These are phyloP conservation scores for Schizochytrium sp. DNA, from an alignment of 108 stramenopile genomes.

Conservation along the genomic window DNA sequence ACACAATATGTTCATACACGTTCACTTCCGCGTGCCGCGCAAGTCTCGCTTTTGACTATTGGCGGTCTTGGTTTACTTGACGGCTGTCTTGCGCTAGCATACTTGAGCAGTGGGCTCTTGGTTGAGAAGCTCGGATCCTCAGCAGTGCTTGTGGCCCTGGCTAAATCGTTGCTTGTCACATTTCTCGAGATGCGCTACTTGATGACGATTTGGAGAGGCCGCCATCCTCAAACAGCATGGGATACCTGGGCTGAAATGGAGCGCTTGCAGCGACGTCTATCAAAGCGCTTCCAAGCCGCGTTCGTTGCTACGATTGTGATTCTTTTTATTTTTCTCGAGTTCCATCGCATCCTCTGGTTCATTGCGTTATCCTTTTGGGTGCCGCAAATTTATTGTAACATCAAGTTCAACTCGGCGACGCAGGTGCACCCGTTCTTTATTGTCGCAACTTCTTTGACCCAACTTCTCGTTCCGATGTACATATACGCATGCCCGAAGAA, in stretches of 20 bases:
- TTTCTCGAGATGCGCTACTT: conserved; percentile 96
- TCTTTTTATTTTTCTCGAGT: conserved; percentile 79
- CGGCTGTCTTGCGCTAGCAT: conserved; percentile 86
- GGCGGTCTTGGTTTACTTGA: conserved; percentile 93
- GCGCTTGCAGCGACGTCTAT: conserved; percentile 83
- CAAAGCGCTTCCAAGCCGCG: conserved; percentile 88
- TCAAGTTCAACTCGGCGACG: conserved; percentile 82
- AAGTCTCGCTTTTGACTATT: conserved; percentile 85
- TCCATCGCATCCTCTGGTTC: conserved; percentile 76
- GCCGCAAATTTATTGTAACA: conserved; percentile 91
- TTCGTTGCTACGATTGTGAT: conserved; percentile 81
- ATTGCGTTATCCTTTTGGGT: conserved; percentile 93
- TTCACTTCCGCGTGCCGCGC: conserved; percentile 82
- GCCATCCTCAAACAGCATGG: conserved; percentile 77
- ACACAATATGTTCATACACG: conserved; percentile 87
- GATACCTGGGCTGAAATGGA: conserved; percentile 77
- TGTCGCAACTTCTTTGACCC: conserved; percentile 86
- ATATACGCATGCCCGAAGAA: conserved; percentile 86
- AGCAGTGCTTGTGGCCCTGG: conserved; percentile 88
- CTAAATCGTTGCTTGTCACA: conserved; percentile 92
- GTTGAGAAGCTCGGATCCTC: conserved; percentile 88
- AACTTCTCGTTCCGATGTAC: conserved; percentile 89
- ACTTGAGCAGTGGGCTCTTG: conserved; percentile 86
- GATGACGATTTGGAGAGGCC: conserved; percentile 86
- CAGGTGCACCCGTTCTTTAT: conserved; percentile 86